Base-by-base conservation (phyloP, 805 yeast species). In the Wickerhamomyces kurtzmanii region DNA sequence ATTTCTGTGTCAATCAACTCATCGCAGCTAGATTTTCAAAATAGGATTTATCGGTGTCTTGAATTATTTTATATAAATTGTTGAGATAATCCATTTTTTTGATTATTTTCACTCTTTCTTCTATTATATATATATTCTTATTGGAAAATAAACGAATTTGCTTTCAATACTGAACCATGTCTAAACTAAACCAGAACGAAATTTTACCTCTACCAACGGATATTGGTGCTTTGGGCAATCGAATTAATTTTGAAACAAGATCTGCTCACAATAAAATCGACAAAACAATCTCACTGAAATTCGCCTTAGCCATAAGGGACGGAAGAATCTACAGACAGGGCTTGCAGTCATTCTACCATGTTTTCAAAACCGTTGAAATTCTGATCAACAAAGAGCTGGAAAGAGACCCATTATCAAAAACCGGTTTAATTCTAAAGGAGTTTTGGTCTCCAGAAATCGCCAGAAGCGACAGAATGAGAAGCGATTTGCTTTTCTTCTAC, bases 291-390 rank as follows among this genome's bases (percentile, higher is more conserved):
- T 69, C 79, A 10, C 55, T 80, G 23, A 76, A 76, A 52, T 64
- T 83, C 37, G 84, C 85, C 4, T 53, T 82, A 24, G 93, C 91
- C 3, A 54, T 82, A 33, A 68, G 83, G 50, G 87, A 83, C 49
- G 71, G 75, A 26, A 75, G 70, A 37, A 74, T 83, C 22, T 83
- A 77, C 58, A 70, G 89, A 49, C 93, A 83, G 53, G 91, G 91
- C 4, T 55, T 83, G 24, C 85, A 79, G 49, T 65, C 74, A 31
- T 80, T 72, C 47, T 81, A 75, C 49, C 83, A 75, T 45, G 68
- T 77, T 5, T 79, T 78, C 53, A 61, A 64, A 17, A 59, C 78
- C n/a, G 69, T 78, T 22, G 89, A 80, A 47, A 59, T 57, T 22
- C 51, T 65, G 20, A 49, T 75, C 21, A 49, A 59, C 21, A 40